Base-by-base conservation (phyloP, 805 yeast genomes). In the Cyberlindnera xylosilytica region DNA sequence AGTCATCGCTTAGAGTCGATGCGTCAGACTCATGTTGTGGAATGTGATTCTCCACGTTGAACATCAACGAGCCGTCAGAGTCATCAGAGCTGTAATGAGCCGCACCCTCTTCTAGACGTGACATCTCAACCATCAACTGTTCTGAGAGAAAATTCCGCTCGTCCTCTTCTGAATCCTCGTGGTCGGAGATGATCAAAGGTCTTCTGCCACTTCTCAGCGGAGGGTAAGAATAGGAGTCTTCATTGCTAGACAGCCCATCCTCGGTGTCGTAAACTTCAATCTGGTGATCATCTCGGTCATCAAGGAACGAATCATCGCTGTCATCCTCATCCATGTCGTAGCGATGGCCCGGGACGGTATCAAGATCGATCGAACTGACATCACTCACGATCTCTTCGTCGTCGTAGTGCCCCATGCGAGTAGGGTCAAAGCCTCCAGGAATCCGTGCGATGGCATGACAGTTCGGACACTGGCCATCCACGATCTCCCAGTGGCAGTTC, bases 401-500 rank as follows among this genome's bases (percentile, higher is more conserved):
- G 20, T 16, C 32, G 6, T 29, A n/a, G n/a, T n/a, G n/a, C n/a
- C n/a, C n/a, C n/a, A n/a, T n/a, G n/a, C n/a, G n/a, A n/a, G n/a
- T n/a, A n/a, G n/a, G n/a, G n/a, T n/a, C n/a, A n/a, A n/a, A n/a
- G n/a, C n/a, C n/a, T n/a, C n/a, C n/a, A n/a, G n/a, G n/a, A n/a
- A n/a, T 16, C 18, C 65, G 55, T 18, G 83, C 72, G 24, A 78
- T 58, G 44, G 76, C 64, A 4, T 83, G 83, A 60, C 93, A 85
- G 53, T 84, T 83, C 6, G 77, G 69, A 54, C 93, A 85, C n/a
- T 62, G 67, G 4, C 72, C 63, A 0, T 86, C 88, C 46, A 76
- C 77, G 1, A 83, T 79, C 53, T 85, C 91, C 91, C 91, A 85
- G 54, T 81, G 88, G 58, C 93, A 85, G 43, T 77, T 74, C 7